phyloP scores from a whole-genome alignment of 345 rosid species.

The Syzygium oleosum region DNA sequence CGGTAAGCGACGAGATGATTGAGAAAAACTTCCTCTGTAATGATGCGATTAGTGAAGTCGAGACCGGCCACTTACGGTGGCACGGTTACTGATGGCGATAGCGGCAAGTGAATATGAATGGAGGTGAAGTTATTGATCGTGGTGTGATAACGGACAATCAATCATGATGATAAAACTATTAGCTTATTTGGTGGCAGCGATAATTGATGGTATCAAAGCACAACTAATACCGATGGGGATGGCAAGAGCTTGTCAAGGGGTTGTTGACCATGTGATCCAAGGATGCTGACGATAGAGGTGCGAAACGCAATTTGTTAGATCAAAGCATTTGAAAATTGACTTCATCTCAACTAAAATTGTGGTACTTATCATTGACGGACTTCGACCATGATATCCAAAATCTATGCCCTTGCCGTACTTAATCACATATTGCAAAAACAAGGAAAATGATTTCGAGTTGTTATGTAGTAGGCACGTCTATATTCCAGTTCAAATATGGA shows the following conservation, averaged over 20 bases:
- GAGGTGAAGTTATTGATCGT: not conserved
- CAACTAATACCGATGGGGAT: not conserved
- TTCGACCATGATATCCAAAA: not conserved
- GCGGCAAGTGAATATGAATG: not conserved
- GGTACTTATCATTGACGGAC: not conserved
- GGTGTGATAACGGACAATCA: not conserved
- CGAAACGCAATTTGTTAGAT: not conserved
- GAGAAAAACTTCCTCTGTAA: not conserved
- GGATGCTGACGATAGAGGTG: not conserved
- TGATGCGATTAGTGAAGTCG: not conserved
- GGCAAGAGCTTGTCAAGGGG: not conserved
- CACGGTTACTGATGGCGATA: not conserved
- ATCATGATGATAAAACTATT: not conserved
- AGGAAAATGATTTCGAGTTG: not conserved
- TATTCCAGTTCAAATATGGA: not conserved
- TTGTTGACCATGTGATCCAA: not conserved
- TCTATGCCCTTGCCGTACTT: not conserved
- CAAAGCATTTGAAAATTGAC: not conserved
- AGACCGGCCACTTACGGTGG: not conserved
- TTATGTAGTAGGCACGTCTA: not conserved
- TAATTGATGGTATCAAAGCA: not conserved
- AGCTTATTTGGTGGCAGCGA: not conserved
- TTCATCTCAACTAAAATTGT: not conserved
- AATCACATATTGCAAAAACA: not conserved
- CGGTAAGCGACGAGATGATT: fast-evolving